Percentiles rank a stretch among this genome's conserved stretches.
These are phyloP conservation scores for Acanthamoeba royreba DNA, from an alignment of 208 protist genomes.

Conservation along the genomic window DNA sequence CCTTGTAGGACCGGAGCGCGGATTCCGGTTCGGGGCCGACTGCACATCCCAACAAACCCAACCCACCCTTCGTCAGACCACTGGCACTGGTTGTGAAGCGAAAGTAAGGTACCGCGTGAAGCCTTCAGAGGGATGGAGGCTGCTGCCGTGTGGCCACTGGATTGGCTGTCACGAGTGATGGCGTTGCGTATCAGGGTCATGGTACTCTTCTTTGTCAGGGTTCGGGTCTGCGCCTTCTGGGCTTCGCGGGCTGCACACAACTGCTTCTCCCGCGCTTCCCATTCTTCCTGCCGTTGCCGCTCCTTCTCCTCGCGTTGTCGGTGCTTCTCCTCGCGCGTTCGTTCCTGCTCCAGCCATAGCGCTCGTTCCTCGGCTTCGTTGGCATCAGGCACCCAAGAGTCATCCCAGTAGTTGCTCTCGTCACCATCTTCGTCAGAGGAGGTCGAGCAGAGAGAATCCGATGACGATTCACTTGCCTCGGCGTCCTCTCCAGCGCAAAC, in stretches of 20 bases:
- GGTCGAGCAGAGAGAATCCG: neutral
- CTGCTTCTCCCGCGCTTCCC: neutral
- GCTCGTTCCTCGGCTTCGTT: neutral
- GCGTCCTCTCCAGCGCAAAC: neutral
- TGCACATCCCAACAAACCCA: neutral
- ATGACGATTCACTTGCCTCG: neutral
- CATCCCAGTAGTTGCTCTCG: neutral
- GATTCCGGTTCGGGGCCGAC: neutral
- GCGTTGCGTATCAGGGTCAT: too few species aligned
- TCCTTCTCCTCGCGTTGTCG: neutral
- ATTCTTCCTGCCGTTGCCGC: neutral
- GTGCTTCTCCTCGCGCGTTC: neutral
- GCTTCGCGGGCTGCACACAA: neutral
- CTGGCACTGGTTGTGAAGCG: neutral
- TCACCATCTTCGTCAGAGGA: neutral
- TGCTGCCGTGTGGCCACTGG: too few species aligned
- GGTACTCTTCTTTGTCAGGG: too few species aligned
- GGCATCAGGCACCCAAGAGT: neutral
- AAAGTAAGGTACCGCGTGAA: neutral
- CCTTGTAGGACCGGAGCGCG: neutral
- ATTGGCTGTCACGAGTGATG: too few species aligned
- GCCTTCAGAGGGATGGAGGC: too few species aligned
- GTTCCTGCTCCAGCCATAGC: neutral
- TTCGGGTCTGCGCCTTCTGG: too few species aligned
- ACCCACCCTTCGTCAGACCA: neutral